Evolutionary conservation across 2,329 filamentous ascomycete genomes (phyloP), one percentile per base, ranked within the genome.

Genomic region (Lachnellula occidentalis): DNA sequence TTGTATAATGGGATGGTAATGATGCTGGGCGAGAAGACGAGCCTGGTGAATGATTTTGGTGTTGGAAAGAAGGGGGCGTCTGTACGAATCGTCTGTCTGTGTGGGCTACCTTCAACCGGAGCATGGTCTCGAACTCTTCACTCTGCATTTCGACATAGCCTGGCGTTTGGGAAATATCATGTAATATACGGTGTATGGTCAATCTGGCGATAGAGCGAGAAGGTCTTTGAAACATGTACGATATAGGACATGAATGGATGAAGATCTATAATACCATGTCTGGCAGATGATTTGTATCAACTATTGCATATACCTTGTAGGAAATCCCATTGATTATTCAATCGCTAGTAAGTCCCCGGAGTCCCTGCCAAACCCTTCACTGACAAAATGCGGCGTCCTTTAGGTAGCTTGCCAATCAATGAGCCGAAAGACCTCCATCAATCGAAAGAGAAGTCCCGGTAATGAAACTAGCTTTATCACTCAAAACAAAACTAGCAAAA

Each of bases 121-220:
- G 59, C 53, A 57, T 42, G 48, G 51, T 54, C 51, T 61, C 57
- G 51, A 66, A 67, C 66, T 67, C 64, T 68, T 67, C 66, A 59
- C 64, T 67, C 65, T 66, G 60, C 62, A 62, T 63, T 43, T 62
- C 51, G 50, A 63, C 64, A 67, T 68, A 68, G 66, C 66, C 61
- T 57, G 66, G 66, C 64, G 66, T 68, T 67, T 64, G 50, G 65
- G 58, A 61, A 54, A 47, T 63, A 54, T 58, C 61, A 57, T 65
- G 57, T 64, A 63, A 61, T 56, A 56, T 58, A 41, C 34, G 52
- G 55, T 51, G 46, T 55, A 37, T 55, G 58, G 54, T 55, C 56
- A 53, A 57, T 63, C 60, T 60, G 51, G 55, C 8, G 27, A 62
- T 63, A 50, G 59, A 55, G 59, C 49, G 51, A 51, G 53, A 21